These are phyloP conservation scores for Geranomyces variabilis DNA, from an alignment of 192 early-diverging fungal species.

Conservation along the genomic window DNA sequence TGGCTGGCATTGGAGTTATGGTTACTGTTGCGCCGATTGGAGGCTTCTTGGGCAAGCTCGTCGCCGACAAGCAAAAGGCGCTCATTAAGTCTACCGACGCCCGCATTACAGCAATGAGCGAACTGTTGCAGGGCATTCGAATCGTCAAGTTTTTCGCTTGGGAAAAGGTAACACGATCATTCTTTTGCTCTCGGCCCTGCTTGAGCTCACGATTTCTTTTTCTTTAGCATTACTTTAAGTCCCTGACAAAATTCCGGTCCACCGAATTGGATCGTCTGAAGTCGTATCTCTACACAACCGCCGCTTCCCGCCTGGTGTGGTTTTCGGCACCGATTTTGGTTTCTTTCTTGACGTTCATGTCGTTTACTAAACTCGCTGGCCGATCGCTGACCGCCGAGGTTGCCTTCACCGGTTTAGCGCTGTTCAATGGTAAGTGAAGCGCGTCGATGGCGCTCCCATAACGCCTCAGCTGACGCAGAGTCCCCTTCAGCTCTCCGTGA, in stretches of 20 bases:
- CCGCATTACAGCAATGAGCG: slow-evolving; percentile 82
- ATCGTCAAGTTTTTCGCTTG: slow-evolving; percentile 87
- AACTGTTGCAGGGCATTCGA: slow-evolving; percentile 87
- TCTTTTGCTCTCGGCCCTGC: too few relatives aligned
- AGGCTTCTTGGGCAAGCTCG: slow-evolving; percentile 32
- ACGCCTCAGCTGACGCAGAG: too few relatives aligned
- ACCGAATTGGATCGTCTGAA: slow-evolving; percentile 58
- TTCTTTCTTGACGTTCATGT: slow-evolving; percentile 61
- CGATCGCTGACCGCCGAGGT: slow-evolving; percentile 64
- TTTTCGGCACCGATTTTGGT: slow-evolving; percentile 52
- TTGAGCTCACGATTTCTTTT: too few relatives aligned
- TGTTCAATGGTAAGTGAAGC: slow-evolving; percentile 52
- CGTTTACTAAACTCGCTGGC: slow-evolving; percentile 59
- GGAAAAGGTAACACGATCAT: too few relatives aligned
- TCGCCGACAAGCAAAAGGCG: slow-evolving; percentile 56
- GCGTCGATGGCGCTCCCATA: too few relatives aligned
- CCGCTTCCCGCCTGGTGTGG: slow-evolving; percentile 33
- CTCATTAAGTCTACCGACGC: slow-evolving; percentile 70
- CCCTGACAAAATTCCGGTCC: slow-evolving; percentile 66
- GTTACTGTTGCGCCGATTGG: slow-evolving; percentile 46
- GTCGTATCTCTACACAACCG: slow-evolving; percentile 37
- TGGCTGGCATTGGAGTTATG: slow-evolving; percentile 77
- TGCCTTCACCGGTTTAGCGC: slow-evolving; percentile 67
- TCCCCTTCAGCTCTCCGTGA: slow-evolving; percentile 43
- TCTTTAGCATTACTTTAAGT: slow-evolving; percentile 75